These are phyloP conservation scores for Pichia californica DNA, from an alignment of 805 yeast genomes.

Conservation along the genomic window DNA sequence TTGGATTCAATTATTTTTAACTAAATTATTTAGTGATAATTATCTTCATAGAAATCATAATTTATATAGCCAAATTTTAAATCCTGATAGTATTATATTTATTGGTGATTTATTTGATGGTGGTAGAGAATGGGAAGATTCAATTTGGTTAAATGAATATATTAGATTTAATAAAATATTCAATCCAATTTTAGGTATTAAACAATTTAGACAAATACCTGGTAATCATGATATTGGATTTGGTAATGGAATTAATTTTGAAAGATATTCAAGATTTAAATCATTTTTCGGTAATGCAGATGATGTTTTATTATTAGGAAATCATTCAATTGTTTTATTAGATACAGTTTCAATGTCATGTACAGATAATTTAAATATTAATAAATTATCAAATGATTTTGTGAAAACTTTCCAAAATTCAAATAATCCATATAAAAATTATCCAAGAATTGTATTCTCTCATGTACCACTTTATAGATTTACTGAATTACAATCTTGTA, in stretches of 20 bases:
- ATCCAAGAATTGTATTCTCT: constrained; percentile 64
- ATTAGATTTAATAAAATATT: constrained; percentile 62
- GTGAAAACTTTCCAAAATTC: constrained; percentile 33
- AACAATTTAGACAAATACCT: constrained; percentile 49
- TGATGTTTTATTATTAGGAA: constrained; percentile 46
- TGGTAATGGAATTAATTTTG: constrained; percentile 60
- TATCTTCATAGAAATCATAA: constrained; percentile 63
- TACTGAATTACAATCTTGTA: constrained; percentile 60
- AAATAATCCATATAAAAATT: constrained; percentile 18
- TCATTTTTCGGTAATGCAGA: constrained; percentile 70
- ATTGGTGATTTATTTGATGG: constrained; percentile 94
- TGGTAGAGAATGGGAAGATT: constrained; percentile 74
- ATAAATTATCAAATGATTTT: constrained; percentile 44
- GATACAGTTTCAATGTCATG: constrained; percentile 84
- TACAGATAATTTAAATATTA: constrained; percentile 37
- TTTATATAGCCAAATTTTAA: constrained; percentile 57
- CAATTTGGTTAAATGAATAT: constrained; percentile 62
- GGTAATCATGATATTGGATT: constrained; percentile 98
- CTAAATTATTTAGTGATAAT: constrained; percentile 63
- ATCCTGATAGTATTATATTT: constrained; percentile 73
- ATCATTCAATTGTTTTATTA: constrained; percentile 67
- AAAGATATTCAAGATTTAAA: constrained; percentile 56
- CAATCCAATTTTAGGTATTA: constrained; percentile 22
- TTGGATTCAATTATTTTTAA: constrained; percentile 40
- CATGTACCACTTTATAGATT: constrained; percentile 87